These are phyloP conservation scores for Rhodotorula kratochvilovae DNA, from an alignment of 768 basidiomycete species.

Conservation along the genomic window DNA sequence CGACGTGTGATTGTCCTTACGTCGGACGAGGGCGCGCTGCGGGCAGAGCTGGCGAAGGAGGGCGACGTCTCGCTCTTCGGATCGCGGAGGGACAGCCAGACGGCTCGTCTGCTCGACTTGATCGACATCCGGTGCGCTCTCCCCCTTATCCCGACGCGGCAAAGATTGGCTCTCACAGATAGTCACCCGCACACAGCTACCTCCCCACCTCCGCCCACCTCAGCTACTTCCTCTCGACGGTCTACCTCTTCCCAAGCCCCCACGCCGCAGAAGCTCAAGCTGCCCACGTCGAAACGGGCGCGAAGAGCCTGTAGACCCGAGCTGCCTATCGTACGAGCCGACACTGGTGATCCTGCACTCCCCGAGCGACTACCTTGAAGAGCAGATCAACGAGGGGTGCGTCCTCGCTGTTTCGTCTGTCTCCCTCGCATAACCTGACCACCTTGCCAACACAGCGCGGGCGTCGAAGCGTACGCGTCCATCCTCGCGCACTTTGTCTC, in stretches of 20 bases:
- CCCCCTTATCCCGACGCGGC: neutral
- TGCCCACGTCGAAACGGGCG: neutral
- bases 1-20: constrained; percentile 21
- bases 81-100: neutral
- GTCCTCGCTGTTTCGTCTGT: neutral
- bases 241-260: constrained; percentile 1
- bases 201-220: constrained; percentile 27
- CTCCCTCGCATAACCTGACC: neutral
- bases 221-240: constrained; percentile 23
- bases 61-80: constrained; percentile 22
- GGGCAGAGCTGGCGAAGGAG: constrained; percentile 11
- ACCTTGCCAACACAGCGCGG: neutral
- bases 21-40: neutral
- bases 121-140: constrained; percentile 25
- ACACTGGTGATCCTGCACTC: constrained; percentile 30
- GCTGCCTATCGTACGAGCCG: constrained; percentile 25
- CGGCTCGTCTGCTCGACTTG: neutral
- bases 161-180: too few relatives aligned
- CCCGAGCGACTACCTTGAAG: constrained; percentile 18
- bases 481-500: constrained; percentile 24
- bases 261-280: neutral
- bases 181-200: too few relatives aligned
- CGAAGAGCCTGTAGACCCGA: constrained; percentile 1
- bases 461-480: constrained; percentile 23
- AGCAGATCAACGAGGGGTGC: neutral